A percentile compares a stretch with the other conserved stretches of the same genome.
Evolutionary conservation across 202 grass and related monocot genomes (phyloP).

Genomic region (Setaria italica): DNA sequence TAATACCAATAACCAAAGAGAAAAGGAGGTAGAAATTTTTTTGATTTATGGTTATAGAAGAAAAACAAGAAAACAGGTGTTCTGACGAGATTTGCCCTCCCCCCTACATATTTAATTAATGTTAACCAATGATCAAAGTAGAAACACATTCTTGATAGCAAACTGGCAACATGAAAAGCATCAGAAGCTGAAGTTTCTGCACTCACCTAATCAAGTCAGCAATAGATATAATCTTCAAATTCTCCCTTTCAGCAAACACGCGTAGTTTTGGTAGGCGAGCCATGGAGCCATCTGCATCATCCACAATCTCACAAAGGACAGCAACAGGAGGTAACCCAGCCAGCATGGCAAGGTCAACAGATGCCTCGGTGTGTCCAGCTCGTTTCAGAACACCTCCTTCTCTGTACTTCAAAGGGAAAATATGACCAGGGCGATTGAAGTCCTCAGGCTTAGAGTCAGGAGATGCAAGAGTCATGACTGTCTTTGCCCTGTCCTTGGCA

Average conservation of each 20-base stretch:
- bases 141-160: neutral
- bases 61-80: too few relatives aligned
- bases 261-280: constrained; percentile 80
- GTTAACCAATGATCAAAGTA: constrained; percentile 4
- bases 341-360: constrained; percentile 81
- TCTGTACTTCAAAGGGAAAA: constrained; percentile 90
- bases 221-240: constrained; percentile 88
- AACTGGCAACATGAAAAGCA: constrained; percentile 8
- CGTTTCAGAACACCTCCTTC: constrained; percentile 92
- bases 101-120: neutral
- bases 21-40: too few relatives aligned
- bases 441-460: constrained; percentile 71
- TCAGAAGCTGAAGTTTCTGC: constrained; percentile 21
- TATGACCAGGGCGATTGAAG: constrained; percentile 87
- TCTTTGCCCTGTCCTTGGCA: constrained; percentile 86
- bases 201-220: constrained; percentile 89
- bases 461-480: constrained; percentile 71
- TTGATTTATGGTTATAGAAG: too few relatives aligned
- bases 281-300: constrained; percentile 91
- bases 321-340: constrained; percentile 78
- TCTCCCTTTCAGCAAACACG: constrained; percentile 82
- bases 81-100: too few relatives aligned
- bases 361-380: constrained; percentile 90
- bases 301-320: constrained; percentile 87
- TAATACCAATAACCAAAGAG: neutral